These are phyloP conservation scores for Zygotorulaspora chibaensis DNA, from an alignment of 805 yeast species.

Conservation along the genomic window DNA sequence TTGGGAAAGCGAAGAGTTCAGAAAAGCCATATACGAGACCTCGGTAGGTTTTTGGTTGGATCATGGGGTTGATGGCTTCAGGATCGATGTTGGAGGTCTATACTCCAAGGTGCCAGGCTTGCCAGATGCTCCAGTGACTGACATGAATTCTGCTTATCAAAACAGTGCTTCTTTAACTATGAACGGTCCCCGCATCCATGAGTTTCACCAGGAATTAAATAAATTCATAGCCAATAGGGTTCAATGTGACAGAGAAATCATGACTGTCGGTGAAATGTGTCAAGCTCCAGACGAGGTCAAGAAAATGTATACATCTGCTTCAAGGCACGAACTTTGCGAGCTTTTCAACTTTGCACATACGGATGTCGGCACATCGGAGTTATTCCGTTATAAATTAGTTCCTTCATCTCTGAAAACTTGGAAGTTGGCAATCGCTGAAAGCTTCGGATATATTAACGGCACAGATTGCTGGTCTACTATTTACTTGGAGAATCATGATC, in stretches of 20 bases:
- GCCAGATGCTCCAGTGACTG: slow-evolving; percentile 47
- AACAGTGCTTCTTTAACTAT: slow-evolving; percentile 34
- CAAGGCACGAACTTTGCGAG: slow-evolving; percentile 40
- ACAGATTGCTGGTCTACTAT: slow-evolving; percentile 61
- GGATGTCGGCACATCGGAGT: slow-evolving; percentile 38
- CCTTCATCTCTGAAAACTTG: slow-evolving; percentile 38
- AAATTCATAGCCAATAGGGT: slow-evolving; percentile 37
- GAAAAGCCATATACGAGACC: slow-evolving; percentile 39
- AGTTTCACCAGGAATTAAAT: slow-evolving; percentile 51
- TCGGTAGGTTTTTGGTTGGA: slow-evolving; percentile 53
- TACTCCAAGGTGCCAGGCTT: slow-evolving; percentile 45
- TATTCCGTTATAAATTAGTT: slow-evolving; percentile 36
- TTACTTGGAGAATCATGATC: slow-evolving; percentile 57
- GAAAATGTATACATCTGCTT: slow-evolving; percentile 40
- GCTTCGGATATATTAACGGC: slow-evolving; percentile 40
- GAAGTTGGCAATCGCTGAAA: slow-evolving; percentile 39
- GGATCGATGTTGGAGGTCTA: slow-evolving; percentile 53
- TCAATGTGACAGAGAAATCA: slow-evolving; percentile 39
- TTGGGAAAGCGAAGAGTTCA: slow-evolving; percentile 47
- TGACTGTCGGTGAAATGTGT: slow-evolving; percentile 59
- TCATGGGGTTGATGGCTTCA: slow-evolving; percentile 55
- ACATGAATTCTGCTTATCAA: slow-evolving; percentile 41
- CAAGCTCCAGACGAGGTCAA: slow-evolving; percentile 40
- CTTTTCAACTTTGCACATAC: slow-evolving; percentile 37
- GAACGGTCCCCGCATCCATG: slow-evolving; percentile 55